Conservation (phyloP, 441 rosid genomes). For the Corymbia calophylla region DNA sequence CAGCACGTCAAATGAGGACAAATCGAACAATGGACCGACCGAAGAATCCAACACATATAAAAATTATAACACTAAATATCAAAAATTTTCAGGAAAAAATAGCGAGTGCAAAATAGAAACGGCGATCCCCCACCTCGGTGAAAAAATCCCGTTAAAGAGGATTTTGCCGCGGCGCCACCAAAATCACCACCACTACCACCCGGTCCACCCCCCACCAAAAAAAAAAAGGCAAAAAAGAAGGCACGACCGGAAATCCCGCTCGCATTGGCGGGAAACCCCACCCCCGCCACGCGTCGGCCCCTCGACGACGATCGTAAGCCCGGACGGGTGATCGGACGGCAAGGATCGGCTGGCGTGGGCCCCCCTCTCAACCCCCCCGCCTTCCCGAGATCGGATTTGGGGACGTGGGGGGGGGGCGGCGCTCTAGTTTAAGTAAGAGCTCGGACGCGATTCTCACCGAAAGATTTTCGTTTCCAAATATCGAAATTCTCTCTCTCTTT, state of each 20-base stretch:
- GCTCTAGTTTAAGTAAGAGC: background rate
- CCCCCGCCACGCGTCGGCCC: background rate
- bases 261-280: background rate
- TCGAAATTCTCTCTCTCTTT: background rate
- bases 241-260: background rate
- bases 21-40: background rate
- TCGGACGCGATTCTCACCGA: background rate
- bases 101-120: background rate
- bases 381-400: background rate
- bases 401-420: too few relatives aligned
- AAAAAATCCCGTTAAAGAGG: background rate
- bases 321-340: background rate
- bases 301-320: background rate
- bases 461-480: background rate
- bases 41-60: rapidly evolving
- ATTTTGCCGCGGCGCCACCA: background rate
- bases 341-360: background rate
- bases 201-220: background rate
- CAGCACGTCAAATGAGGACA: background rate
- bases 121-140: background rate
- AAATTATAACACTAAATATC: background rate
- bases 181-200: background rate
- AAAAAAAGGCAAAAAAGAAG: background rate
- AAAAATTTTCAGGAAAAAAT: background rate
- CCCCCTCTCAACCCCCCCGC: rapidly evolving